Evolutionary conservation across 2,329 filamentous ascomycete genomes (phyloP).

Genomic region (Neoascochyta sp.): DNA sequence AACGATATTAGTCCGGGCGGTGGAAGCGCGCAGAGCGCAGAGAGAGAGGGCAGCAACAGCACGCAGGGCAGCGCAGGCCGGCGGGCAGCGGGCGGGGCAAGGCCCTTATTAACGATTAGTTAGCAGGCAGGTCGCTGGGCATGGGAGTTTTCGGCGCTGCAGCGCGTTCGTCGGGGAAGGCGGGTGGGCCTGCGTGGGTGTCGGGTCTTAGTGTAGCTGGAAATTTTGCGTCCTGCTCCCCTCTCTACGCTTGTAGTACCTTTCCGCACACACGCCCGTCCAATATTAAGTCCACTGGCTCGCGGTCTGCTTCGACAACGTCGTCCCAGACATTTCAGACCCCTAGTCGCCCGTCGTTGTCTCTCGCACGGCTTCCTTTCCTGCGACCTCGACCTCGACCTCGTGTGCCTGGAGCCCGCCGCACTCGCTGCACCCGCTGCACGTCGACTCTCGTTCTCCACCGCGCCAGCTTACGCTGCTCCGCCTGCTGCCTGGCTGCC

Average conservation of each 20-base stretch:
- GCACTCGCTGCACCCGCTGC: slow-evolving; percentile 19
- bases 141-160: no score
- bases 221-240: slow-evolving; percentile 12
- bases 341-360: slow-evolving; percentile 23
- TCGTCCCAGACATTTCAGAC: slow-evolving; percentile 21
- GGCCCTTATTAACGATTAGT: no score
- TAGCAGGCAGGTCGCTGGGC: no score
- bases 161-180: slow-evolving; percentile 17
- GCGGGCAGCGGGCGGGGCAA: no score
- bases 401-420: slow-evolving; percentile 29
- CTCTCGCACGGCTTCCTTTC: slow-evolving; percentile 15
- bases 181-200: slow-evolving; percentile 8
- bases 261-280: slow-evolving; percentile 32
- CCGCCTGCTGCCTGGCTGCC: slow-evolving; percentile 8
- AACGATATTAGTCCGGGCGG: slow-evolving; percentile 4
- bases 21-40: slow-evolving; percentile 1
- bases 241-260: slow-evolving; percentile 22
- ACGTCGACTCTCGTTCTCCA: slow-evolving; percentile 9
- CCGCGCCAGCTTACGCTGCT: slow-evolving; percentile 10
- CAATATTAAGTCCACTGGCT: slow-evolving; percentile 25
- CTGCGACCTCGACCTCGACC: slow-evolving; percentile 12
- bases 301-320: slow-evolving; percentile 24
- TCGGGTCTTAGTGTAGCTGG: slow-evolving; percentile 3
- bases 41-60: neutral
- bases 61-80: no score